phyloP scores from a whole-genome alignment of 2,329 filamentous ascomycete species.

The Didymella pinodella region DNA sequence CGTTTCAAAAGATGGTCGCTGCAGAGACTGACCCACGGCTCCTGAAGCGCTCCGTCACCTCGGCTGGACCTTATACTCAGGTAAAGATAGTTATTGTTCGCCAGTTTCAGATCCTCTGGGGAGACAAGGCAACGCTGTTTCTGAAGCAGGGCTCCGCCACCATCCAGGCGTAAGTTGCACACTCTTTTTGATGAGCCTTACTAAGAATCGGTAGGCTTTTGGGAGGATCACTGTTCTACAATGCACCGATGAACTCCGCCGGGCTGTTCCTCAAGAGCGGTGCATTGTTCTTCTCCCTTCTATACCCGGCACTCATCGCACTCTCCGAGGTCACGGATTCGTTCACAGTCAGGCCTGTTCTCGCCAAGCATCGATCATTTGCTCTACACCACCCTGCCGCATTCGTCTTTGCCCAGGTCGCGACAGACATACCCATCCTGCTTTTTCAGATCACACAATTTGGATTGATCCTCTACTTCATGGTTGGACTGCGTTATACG shows the following conservation, averaged over 20 bases:
- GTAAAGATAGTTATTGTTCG: neutral
- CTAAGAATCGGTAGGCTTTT: neutral
- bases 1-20: neutral
- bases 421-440: neutral
- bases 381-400: neutral
- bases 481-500: conserved; percentile 64
- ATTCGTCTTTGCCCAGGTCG: neutral
- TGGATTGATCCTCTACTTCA: neutral
- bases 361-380: neutral
- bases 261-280: neutral
- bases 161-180: neutral
- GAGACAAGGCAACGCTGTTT: neutral
- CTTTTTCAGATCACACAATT: neutral
- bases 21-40: neutral
- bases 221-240: neutral
- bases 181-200: neutral
- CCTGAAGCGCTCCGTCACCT: neutral
- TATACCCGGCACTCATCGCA: neutral
- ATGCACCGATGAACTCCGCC: neutral
- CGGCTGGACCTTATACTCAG: neutral
- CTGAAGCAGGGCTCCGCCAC: neutral
- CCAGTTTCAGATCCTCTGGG: neutral
- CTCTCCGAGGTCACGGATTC: neutral
- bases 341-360: neutral
- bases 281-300: neutral